Evolutionary conservation across 2,329 filamentous ascomycete species (phyloP).

Genomic region (Alternaria arbusti): DNA sequence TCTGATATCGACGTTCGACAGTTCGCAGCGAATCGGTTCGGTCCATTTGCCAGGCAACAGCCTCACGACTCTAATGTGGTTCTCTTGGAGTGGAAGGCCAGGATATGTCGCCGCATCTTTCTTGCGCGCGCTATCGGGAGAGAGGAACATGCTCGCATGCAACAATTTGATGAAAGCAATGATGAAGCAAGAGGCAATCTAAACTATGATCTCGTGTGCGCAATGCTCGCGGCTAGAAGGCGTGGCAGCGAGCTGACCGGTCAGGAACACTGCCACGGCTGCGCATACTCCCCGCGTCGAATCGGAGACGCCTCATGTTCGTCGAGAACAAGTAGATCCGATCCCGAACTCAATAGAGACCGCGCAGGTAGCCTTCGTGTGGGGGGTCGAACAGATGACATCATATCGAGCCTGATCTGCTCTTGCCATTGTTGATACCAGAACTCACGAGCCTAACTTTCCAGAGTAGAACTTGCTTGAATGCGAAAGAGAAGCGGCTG

Average conservation of each 20-base stretch:
- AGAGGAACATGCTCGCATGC: not conserved
- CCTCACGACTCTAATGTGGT: constrained; percentile 9
- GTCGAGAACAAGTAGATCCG: not conserved
- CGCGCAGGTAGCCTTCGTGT: not conserved
- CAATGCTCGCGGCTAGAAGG: not conserved
- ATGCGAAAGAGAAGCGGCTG: not conserved
- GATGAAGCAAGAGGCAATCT: not conserved
- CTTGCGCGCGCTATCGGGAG: not conserved
- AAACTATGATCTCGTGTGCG: not conserved
- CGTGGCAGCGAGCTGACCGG: not conserved
- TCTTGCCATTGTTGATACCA: not conserved
- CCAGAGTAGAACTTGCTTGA: not conserved
- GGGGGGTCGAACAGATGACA: not conserved
- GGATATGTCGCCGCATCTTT: not conserved
- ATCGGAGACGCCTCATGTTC: not conserved
- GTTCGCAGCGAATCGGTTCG: constrained; percentile 16
- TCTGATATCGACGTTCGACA: not conserved
- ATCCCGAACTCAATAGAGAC: not conserved
- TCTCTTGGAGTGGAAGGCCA: not conserved
- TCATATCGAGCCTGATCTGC: not conserved
- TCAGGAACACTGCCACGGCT: not conserved
- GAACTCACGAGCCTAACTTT: not conserved
- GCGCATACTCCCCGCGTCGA: not conserved
- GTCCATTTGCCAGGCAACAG: constrained; percentile 17
- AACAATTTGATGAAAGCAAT: not conserved